A percentile compares a stretch with the other conserved stretches of the same genome.
These are phyloP conservation scores for Prunus fruticosa DNA, from an alignment of 306 rosid species.

Conservation along the genomic window DNA sequence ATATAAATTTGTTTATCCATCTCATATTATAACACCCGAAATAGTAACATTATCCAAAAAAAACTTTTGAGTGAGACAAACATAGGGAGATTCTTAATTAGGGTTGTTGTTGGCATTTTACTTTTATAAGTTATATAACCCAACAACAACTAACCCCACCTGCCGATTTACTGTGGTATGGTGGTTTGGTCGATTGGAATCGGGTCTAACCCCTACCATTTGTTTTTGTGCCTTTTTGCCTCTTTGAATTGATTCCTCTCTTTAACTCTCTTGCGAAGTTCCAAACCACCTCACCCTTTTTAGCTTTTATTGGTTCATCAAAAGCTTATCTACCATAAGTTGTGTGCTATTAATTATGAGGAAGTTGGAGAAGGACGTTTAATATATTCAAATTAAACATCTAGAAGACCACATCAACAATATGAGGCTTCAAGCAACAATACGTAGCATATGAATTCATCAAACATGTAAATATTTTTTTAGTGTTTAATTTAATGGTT, in stretches of 20 bases:
- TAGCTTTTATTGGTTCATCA: not conserved
- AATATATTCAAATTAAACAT: not conserved
- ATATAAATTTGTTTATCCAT: too few relatives aligned
- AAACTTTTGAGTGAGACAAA: not conserved
- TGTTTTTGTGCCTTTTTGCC: conserved; percentile 2
- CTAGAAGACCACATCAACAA: not conserved
- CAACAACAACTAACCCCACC: conserved; percentile 17
- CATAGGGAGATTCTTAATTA: conserved; percentile 10
- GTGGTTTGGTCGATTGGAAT: conserved; percentile 21
- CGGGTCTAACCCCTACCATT: conserved; percentile 43
- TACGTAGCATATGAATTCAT: conserved; percentile 7
- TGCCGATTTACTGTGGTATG: conserved; percentile 16
- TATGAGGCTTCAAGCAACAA: conserved; percentile 7
- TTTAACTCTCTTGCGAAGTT: conserved; percentile 27
- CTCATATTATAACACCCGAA: too few relatives aligned
- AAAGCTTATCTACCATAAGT: not conserved
- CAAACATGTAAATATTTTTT: not conserved
- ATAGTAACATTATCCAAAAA: too few relatives aligned
- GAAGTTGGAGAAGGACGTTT: conserved; percentile 1
- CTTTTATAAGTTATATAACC: not conserved
- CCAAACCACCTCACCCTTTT: conserved; percentile 40
- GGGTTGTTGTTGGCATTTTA: conserved; percentile 11
- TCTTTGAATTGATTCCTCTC: conserved; percentile 26
- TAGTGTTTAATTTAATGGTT: not conserved
- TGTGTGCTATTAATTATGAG: conserved; percentile 1